These are phyloP conservation scores for Candida patagonica DNA, from an alignment of 805 yeast genomes.

Conservation along the genomic window DNA sequence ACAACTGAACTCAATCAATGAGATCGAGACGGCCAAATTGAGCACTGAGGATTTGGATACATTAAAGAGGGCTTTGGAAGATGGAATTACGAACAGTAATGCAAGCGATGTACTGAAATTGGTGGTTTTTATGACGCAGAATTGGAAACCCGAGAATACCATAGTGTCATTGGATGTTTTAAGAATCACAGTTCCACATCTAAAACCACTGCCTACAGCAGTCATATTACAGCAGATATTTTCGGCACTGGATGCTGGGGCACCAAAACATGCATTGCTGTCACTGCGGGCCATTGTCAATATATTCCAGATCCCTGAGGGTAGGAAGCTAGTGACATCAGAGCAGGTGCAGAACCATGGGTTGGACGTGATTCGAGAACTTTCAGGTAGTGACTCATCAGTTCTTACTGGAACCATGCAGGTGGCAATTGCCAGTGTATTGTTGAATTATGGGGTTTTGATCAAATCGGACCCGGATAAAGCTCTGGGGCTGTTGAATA, in stretches of 20 bases:
- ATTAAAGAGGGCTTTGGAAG: constrained; percentile 10
- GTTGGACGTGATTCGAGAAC: constrained; percentile 16
- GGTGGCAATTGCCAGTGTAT: constrained; percentile 40
- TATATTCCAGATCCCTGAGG: constrained; percentile 32
- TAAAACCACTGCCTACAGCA: constrained; percentile 32
- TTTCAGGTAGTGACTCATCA: constrained; percentile 7
- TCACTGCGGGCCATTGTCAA: constrained; percentile 50
- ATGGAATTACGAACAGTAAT: constrained; percentile 17
- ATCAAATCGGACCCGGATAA: constrained; percentile 25
- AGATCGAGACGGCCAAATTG: constrained; percentile 14
- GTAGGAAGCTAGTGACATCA: constrained; percentile 17
- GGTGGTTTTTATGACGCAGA: constrained; percentile 32
- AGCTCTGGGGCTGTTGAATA: constrained; percentile 20
- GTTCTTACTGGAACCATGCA: constrained; percentile 13
- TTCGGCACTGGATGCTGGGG: constrained; percentile 21
- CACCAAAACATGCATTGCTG: constrained; percentile 40
- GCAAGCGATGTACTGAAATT: constrained; percentile 29
- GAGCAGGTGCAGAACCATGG: constrained; percentile 24
- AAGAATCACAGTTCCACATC: constrained; percentile 38
- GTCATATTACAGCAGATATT: constrained; percentile 19
- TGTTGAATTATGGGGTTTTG: constrained; percentile 38
- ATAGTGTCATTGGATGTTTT: constrained; percentile 54
- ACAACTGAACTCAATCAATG: constrained; percentile 22
- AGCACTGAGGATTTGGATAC: constrained; percentile 17
- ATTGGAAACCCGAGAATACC: constrained; percentile 41